Conservation (phyloP, 2,329 filamentous ascomycete genomes). For the Aspergillus nomiae region DNA sequence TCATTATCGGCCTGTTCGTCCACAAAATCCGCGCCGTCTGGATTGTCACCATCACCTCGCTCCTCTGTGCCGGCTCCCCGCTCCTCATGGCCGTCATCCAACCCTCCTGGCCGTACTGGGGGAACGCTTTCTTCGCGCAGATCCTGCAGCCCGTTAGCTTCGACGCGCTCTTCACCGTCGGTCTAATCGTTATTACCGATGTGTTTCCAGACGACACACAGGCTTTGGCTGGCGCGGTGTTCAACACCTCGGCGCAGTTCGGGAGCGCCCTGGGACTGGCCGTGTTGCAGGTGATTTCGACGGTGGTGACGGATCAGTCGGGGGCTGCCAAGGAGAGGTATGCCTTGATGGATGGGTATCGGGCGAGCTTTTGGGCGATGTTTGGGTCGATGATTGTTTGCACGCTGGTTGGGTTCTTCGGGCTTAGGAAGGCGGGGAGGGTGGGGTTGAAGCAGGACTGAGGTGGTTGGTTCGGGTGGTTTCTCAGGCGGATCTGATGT, state of each 20-base stretch:
- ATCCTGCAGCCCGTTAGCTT: conserved; percentile 25
- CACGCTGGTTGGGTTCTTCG: conserved; percentile 43
- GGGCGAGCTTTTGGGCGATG: conserved; percentile 57
- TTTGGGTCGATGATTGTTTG: conserved; percentile 50
- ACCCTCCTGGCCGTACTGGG: conserved; percentile 56
- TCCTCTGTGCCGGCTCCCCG: conserved; percentile 50
- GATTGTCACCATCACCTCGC: conserved; percentile 44
- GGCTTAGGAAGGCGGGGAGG: conserved; percentile 50
- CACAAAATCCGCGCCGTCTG: conserved; percentile 45
- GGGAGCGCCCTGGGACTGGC: conserved; percentile 57
- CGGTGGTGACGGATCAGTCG: conserved; percentile 44
- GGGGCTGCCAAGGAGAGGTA: conserved; percentile 21
- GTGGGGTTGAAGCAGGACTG: conserved; percentile 52
- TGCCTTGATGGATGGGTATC: conserved; percentile 54
- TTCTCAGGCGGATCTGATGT: too few species aligned
- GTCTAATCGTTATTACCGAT: conserved; percentile 19
- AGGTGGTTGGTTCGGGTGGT: neutral
- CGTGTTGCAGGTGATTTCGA: conserved; percentile 51
- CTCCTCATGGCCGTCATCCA: conserved; percentile 59
- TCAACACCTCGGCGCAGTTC: conserved; percentile 61
- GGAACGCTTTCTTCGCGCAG: conserved; percentile 45
- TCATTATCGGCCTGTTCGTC: conserved; percentile 51
- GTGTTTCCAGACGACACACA: conserved; percentile 47
- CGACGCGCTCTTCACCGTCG: conserved; percentile 22
- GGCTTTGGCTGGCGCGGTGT: conserved; percentile 62